These are phyloP conservation scores for Schizophyllum commune DNA, from an alignment of 1,284 basidiomycete genomes.

Conservation along the genomic window DNA sequence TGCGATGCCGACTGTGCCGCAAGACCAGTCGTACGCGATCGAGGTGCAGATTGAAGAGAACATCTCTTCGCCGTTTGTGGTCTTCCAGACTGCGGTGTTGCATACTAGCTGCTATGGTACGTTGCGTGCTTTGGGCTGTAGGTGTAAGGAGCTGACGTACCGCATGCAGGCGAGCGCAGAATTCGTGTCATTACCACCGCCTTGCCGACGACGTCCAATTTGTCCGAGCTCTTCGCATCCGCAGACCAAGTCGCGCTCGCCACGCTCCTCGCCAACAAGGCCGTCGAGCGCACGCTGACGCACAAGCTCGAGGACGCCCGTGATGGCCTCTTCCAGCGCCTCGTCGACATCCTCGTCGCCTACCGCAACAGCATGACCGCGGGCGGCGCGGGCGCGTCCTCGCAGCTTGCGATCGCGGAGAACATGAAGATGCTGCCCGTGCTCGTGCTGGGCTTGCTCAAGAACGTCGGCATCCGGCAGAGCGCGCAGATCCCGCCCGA, in stretches of 20 bases:
- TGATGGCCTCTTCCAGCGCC: constrained; percentile 84
- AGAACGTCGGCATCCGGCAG: constrained; percentile 94
- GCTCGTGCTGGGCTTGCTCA: constrained; percentile 83
- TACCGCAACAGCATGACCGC: constrained; percentile 98
- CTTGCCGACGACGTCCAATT: constrained; percentile 86
- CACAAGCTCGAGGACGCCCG: constrained; percentile 93
- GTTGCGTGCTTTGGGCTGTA: constrained; percentile 11
- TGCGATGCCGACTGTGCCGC: constrained; percentile 93
- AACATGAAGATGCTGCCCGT: constrained; percentile 95
- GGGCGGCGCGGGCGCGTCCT: constrained; percentile 85
- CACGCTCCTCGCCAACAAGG: constrained; percentile 91
- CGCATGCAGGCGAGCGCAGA: constrained; percentile 69
- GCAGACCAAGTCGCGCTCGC: constrained; percentile 93
- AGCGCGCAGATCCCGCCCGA: constrained; percentile 96
- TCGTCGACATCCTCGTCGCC: constrained; percentile 84
- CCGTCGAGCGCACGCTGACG: constrained; percentile 86
- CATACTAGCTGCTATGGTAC: constrained; percentile 94
- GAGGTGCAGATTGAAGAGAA: constrained; percentile 98
- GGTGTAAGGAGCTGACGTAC: background rate
- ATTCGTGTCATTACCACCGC: constrained; percentile 95
- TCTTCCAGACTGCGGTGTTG: constrained; percentile 92
- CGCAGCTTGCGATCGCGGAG: constrained; percentile 87
- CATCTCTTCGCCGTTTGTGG: constrained; percentile 87
- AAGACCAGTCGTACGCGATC: constrained; percentile 95
- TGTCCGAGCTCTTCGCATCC: constrained; percentile 92